Evolutionary conservation across 495 filamentous ascomycete species (phyloP).

Genomic region (Xylaria sp.): DNA sequence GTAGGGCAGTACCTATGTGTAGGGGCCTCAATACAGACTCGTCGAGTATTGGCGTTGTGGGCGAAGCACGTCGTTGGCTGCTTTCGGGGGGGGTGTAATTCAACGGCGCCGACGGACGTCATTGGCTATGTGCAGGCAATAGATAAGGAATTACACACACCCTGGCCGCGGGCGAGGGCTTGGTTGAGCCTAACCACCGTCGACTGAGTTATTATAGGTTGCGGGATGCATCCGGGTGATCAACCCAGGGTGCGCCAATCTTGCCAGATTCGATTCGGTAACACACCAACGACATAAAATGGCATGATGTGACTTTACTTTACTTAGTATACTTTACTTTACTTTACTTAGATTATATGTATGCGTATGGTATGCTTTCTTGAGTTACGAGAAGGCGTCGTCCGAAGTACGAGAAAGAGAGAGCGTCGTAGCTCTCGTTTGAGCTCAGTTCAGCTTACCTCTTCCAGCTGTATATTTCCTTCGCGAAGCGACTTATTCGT

Average conservation of each 20-base stretch:
- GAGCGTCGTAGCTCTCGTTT: background rate
- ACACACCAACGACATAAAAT: background rate
- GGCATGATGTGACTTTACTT: constrained; percentile 2
- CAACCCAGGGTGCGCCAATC: constrained; percentile 1
- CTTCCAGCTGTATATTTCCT: background rate
- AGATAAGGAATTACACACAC: constrained; percentile 25
- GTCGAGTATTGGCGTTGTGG: constrained; percentile 11
- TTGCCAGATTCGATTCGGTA: constrained; percentile 9
- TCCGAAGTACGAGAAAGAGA: background rate
- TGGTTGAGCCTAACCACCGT: background rate
- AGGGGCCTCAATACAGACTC: background rate
- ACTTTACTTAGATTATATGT: too few relatives aligned
- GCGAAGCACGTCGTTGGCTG: constrained; percentile 22
- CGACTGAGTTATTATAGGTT: constrained; percentile 13
- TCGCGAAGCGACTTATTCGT: constrained; percentile 9
- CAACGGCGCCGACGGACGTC: background rate
- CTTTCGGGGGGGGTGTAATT: constrained; percentile 12
- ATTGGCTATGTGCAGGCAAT: constrained; percentile 22
- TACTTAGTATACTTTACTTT: too few relatives aligned
- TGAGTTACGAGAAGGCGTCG: background rate
- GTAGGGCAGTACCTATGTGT: too few relatives aligned
- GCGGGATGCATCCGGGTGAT: constrained; percentile 18
- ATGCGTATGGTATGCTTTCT: too few relatives aligned
- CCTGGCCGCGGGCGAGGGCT: background rate
- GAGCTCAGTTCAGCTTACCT: constrained; percentile 6